phyloP scores from a whole-genome alignment of 163 green algal species.

The Dunaliella salina region DNA sequence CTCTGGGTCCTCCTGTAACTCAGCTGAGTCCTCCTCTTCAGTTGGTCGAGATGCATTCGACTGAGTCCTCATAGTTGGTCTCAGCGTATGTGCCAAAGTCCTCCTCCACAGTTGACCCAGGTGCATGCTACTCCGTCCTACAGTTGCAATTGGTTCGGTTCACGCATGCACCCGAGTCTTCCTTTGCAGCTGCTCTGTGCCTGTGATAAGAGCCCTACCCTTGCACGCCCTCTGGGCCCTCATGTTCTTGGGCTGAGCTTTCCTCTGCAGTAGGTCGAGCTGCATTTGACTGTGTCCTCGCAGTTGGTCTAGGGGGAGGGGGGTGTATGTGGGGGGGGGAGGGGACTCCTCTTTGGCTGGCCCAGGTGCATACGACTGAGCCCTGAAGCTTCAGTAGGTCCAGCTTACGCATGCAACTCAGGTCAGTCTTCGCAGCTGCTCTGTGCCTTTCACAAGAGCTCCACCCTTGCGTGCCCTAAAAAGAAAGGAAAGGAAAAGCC shows the following conservation, averaged over 20 bases:
- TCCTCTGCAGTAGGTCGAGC: background rate
- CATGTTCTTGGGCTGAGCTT: background rate
- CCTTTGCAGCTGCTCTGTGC: background rate
- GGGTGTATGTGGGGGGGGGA: too few relatives aligned
- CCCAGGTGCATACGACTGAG: too few relatives aligned
- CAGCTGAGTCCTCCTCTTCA: background rate
- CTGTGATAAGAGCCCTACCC: background rate
- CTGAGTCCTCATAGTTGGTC: background rate
- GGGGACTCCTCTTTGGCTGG: too few relatives aligned
- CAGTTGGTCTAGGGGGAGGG: background rate
- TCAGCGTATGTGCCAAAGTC: too few relatives aligned
- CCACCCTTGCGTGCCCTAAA: background rate
- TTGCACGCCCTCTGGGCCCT: background rate
- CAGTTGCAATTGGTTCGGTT: background rate
- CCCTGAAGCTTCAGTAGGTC: background rate
- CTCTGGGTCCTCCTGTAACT: background rate
- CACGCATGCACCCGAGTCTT: background rate
- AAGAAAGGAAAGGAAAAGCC: too few relatives aligned
- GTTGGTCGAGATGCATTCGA: conserved; percentile 8
- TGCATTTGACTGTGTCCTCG: background rate
- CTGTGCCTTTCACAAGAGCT: background rate
- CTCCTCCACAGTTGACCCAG: too few relatives aligned
- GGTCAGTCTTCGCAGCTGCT: background rate
- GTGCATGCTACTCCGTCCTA: background rate
- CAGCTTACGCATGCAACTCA: background rate